Evolutionary conservation across 2,329 filamentous ascomycete genomes (phyloP).

Genomic region (Colletotrichum navitas): DNA sequence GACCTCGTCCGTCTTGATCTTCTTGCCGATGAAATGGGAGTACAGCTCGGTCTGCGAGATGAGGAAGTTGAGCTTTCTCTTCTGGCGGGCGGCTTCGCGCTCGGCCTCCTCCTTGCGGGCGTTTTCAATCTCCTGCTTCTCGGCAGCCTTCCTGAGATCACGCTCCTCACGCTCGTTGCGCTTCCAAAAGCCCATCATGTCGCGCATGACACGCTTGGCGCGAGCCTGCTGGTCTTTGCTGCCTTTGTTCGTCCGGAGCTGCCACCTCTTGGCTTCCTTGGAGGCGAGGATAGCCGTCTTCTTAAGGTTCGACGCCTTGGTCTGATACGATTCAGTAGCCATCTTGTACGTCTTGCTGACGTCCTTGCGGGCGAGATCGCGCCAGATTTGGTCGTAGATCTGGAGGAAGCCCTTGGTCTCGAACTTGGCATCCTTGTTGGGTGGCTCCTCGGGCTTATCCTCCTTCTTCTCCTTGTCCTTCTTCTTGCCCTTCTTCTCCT

Average conservation of each 20-base stretch:
- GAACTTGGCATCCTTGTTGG: constrained; percentile 74
- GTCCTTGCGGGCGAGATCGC: constrained; percentile 93
- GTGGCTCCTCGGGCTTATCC: constrained; percentile 61
- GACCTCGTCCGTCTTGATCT: constrained; percentile 97
- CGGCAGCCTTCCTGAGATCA: constrained; percentile 91
- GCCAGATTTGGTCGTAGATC: constrained; percentile 97
- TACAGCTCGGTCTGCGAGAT: constrained; percentile 99
- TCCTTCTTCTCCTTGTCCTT: constrained; percentile 59
- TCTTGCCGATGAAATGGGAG: constrained; percentile 99
- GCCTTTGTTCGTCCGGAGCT: constrained; percentile 97
- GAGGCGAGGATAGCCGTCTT: constrained; percentile 97
- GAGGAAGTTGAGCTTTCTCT: constrained; percentile 98
- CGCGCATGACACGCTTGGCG: constrained; percentile 97
- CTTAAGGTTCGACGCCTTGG: constrained; percentile 93
- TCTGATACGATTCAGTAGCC: constrained; percentile 86
- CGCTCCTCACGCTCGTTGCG: constrained; percentile 97
- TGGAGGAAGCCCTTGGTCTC: constrained; percentile 95
- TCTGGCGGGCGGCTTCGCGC: constrained; percentile 95
- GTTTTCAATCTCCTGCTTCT: constrained; percentile 95
- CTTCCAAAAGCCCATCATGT: constrained; percentile 99
- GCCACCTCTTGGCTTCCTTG: constrained; percentile 97
- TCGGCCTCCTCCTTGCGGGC: constrained; percentile 97
- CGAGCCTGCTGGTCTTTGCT: constrained; percentile 97
- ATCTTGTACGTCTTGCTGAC: constrained; percentile 92
- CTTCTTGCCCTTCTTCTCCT: constrained; percentile 62